phyloP scores from a whole-genome alignment of 2,329 filamentous ascomycete genomes.

The Chaetomium olivaceum region DNA sequence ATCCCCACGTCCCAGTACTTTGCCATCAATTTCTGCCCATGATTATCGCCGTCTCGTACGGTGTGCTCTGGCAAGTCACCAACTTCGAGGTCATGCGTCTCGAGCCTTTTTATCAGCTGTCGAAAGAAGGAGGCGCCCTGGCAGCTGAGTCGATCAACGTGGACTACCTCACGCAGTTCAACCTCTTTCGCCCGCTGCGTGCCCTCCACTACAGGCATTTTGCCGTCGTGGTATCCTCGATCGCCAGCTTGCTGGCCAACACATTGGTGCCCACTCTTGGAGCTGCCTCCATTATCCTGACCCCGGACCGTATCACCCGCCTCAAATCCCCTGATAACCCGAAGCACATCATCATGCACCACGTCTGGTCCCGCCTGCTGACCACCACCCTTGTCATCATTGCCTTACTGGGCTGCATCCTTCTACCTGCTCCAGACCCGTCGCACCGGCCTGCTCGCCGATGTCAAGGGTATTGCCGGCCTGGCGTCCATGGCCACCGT shows the following conservation, averaged over 20 bases:
- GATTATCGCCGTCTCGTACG: constrained; percentile 60
- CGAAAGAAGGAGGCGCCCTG: constrained; percentile 58
- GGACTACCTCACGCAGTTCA: constrained; percentile 70
- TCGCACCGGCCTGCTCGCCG: constrained; percentile 64
- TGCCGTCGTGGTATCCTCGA: constrained; percentile 66
- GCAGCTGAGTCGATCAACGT: constrained; percentile 70
- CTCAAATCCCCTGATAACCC: constrained; percentile 41
- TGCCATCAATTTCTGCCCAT: constrained; percentile 65
- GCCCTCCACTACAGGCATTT: constrained; percentile 65
- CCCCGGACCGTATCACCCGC: constrained; percentile 52
- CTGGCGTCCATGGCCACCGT: constrained; percentile 74
- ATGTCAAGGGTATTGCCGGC: constrained; percentile 72
- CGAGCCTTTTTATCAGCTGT: constrained; percentile 67
- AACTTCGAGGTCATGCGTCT: constrained; percentile 68
- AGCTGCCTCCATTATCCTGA: constrained; percentile 61
- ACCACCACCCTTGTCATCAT: constrained; percentile 58
- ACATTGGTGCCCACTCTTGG: constrained; percentile 69
- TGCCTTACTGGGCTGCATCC: constrained; percentile 55
- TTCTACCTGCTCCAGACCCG: constrained; percentile 62
- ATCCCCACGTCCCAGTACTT: constrained; percentile 58
- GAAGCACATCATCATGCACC: constrained; percentile 59
- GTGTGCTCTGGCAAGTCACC: constrained; percentile 65
- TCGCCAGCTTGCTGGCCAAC: constrained; percentile 65
- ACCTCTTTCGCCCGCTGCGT: constrained; percentile 63
- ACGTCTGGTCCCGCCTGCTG: constrained; percentile 62